Evolutionary conservation across 306 rosid genomes (phyloP), one percentile per base, ranked within the genome.

Genomic region (Albizia julibrissin): DNA sequence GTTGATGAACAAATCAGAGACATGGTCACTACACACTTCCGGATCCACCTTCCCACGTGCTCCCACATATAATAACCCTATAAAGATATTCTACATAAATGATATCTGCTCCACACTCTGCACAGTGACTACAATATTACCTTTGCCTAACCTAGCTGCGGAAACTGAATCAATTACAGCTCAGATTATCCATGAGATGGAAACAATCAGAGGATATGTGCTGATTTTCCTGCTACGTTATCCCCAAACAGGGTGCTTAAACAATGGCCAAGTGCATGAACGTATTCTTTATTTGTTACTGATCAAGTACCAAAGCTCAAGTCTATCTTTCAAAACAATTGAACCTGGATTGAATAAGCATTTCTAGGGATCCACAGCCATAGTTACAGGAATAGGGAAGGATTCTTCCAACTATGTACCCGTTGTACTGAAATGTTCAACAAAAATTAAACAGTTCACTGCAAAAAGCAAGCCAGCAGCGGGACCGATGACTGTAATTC

Each of bases 41-140:
- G 13, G 27, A 61, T 81, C 85, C 86, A 52, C 80, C 56, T 56
- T 80, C 85, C 83, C 91, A 81, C 82, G 83, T 85, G 84, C 86
- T 37, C 29, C 84, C 85, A 3, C 29, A 58, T 58, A 58, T 58
- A 18, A 58, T 58, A n/a, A 61, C 50, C 81, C 72, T 74, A 13
- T n/a, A 79, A 69, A 79, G 56, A 39, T 72, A 69, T 50, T 68
- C 54, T 22, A 34, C 52, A 5, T 52, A 67, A 68, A 50, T 24
- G 67, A 34, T 61, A 44, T 10, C 81, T 77, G 21, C 34, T 67
- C 62, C 64, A 77, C 65, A 31, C 44, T 65, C 34, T 9, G 71
- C 71, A 29, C 37, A 1, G n/a, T 66, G 44, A 66, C 71, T 21
- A 33, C 1, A 66, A 31, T 18, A 66, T 37, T 33, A 66, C 44